Evolutionary conservation across 2,329 filamentous ascomycete genomes (phyloP), one percentile per base, ranked within the genome.

Genomic region (Escovopsis sp.): DNA sequence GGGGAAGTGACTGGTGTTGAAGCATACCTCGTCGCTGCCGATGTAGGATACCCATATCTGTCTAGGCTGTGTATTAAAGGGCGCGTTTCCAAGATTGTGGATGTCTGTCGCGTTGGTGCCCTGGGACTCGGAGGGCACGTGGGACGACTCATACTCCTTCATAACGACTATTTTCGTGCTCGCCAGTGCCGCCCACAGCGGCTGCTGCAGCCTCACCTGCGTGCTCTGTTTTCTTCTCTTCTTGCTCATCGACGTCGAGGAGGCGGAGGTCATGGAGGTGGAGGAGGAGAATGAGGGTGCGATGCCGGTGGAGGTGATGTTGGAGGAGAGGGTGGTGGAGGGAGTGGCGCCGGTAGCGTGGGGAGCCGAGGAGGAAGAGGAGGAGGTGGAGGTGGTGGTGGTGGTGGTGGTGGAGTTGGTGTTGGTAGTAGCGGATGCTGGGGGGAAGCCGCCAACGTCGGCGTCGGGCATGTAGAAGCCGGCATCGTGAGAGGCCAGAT

Each of bases 161-260:
- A 93, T 80, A 64, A 94, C 86, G 53, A 91, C 89, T 58, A 95
- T 88, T 70, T 95, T 95, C 56, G 88, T 94, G 64, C 86, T 94
- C 40, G 88, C 88, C 52, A 95, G 74, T 38, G 88, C 88, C 48
- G 88, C 86, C 88, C 88, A 95, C 49, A 95, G 75, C 39, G 88
- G 88, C 64, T 95, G 88, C 56, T 86, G 80, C 58, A 86, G 84
- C 60, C 88, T 74, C 50, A 94, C 86, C 61, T 91, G 84, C 44
- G 86, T 87, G 56, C 84, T 89, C 63, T 94, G 86, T 65, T 91
- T 89, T 64, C 83, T 78, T 65, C 84, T 82, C 66, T 86, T 91
- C 64, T 91, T 93, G 48, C 72, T 76, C 66, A 64, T 74, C 57
- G 61, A 57, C 43, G 60, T 61, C 64, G 76, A 55, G 63, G 65